phyloP scores from a whole-genome alignment of 192 early-diverging fungal genomes.

The Dissophora ornata region DNA sequence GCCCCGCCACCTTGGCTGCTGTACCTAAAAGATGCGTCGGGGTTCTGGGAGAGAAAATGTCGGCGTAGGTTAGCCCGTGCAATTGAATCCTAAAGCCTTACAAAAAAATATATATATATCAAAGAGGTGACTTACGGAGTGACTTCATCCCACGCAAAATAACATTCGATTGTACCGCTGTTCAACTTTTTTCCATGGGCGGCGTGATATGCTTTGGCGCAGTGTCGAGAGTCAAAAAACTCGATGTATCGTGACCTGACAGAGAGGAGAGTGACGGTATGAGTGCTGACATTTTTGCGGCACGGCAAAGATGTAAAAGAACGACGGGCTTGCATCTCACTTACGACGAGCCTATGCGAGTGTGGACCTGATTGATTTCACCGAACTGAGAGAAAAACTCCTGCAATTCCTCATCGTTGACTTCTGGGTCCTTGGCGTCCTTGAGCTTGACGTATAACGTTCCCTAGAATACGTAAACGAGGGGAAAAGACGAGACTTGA shows the following conservation, averaged over 20 bases:
- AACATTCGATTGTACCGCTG: slow-evolving; percentile 52
- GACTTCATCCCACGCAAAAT: slow-evolving; percentile 57
- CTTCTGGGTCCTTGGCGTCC: slow-evolving; percentile 23
- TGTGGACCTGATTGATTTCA: slow-evolving; percentile 59
- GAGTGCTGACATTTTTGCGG: too few relatives aligned
- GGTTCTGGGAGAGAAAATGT: background rate
- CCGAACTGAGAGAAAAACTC: slow-evolving; percentile 57
- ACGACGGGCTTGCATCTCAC: too few relatives aligned
- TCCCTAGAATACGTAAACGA: slow-evolving; percentile 47
- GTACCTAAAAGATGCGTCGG: background rate
- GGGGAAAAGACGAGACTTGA: too few relatives aligned
- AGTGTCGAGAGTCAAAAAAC: slow-evolving; percentile 60
- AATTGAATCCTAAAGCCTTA: background rate
- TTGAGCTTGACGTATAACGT: slow-evolving; percentile 58
- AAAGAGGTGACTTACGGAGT: background rate
- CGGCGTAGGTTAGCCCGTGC: background rate
- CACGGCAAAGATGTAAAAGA: too few relatives aligned
- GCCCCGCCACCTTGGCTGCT: background rate
- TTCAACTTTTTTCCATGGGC: slow-evolving; percentile 41
- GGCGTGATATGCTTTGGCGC: slow-evolving; percentile 47
- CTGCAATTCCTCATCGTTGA: slow-evolving; percentile 52
- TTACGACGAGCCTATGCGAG: background rate
- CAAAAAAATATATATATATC: too few relatives aligned
- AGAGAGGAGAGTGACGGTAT: background rate
- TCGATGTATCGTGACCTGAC: slow-evolving; percentile 36